phyloP scores from a whole-genome alignment of 2,329 filamentous ascomycete species.

The Pochonia chlamydosporia region DNA sequence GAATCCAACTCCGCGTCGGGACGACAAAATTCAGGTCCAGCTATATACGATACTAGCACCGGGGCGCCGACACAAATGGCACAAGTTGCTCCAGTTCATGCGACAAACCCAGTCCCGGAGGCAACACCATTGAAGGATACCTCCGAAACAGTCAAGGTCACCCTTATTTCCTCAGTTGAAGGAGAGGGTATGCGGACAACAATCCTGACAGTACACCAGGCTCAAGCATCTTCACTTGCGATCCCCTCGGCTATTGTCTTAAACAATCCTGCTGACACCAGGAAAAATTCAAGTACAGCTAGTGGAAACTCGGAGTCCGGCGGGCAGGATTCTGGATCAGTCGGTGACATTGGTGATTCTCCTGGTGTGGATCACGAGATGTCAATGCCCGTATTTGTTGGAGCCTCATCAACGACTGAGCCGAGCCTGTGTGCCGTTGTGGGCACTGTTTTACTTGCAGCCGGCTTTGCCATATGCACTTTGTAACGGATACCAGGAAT shows the following conservation, averaged over 20 bases:
- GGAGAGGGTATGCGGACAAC: constrained; percentile 15
- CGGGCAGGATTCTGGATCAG: neutral
- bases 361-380: neutral
- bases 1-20: neutral
- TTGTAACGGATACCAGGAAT: neutral
- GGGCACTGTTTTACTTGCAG: neutral
- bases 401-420: neutral
- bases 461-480: neutral
- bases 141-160: constrained; percentile 11
- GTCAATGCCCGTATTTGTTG: constrained; percentile 3
- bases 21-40: neutral
- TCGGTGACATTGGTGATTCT: neutral
- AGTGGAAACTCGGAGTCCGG: neutral
- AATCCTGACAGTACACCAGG: constrained; percentile 9
- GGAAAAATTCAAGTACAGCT: neutral
- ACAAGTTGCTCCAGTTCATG: neutral
- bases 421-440: neutral
- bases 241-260: neutral
- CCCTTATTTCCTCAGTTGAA: constrained; percentile 17
- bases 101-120: neutral
- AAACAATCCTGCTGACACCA: neutral
- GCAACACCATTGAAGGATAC: neutral
- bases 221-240: neutral
- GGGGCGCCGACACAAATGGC: constrained; percentile 1
- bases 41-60: neutral